Evolutionary conservation across 2,329 filamentous ascomycete genomes (phyloP).

Genomic region (Ceratocystis eucalypticola): DNA sequence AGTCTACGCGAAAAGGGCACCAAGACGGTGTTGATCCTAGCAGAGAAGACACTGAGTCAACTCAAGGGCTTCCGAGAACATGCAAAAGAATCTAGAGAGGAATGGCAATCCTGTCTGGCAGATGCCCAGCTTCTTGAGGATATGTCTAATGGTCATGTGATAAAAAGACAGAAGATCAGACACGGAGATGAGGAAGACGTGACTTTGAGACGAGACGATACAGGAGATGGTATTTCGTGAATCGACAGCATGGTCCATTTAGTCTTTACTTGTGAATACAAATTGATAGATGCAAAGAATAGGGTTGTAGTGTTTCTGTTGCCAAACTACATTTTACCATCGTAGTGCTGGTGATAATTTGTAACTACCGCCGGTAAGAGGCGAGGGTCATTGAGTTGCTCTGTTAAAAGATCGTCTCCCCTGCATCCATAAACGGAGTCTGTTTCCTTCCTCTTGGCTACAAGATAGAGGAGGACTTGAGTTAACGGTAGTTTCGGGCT

Average conservation of each 20-base stretch:
- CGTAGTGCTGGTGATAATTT: constrained; percentile 23
- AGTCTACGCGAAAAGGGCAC: constrained; percentile 11
- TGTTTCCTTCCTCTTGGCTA: constrained; percentile 43
- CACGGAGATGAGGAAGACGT: constrained; percentile 22
- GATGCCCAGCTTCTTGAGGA: not conserved
- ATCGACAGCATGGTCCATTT: too few relatives aligned
- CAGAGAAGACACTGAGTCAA: constrained; percentile 15
- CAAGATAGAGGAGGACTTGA: constrained; percentile 63
- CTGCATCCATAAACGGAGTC: constrained; percentile 61
- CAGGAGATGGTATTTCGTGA: too few relatives aligned
- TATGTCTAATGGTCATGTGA: not conserved
- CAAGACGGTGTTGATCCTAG: constrained; percentile 10
- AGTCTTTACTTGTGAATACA: not conserved
- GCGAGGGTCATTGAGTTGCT: constrained; percentile 44
- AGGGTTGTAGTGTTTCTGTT: not conserved
- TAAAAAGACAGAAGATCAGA: not conserved
- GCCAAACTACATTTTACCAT: not conserved
- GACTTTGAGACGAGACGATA: too few relatives aligned
- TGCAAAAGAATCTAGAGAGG: constrained; percentile 3
- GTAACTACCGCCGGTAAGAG: constrained; percentile 66
- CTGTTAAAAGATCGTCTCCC: constrained; percentile 36
- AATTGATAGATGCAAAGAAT: not conserved
- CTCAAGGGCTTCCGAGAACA: constrained; percentile 18
- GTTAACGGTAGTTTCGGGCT: constrained; percentile 28
- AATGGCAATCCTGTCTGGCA: not conserved